phyloP scores from a whole-genome alignment of 2,329 filamentous ascomycete species.

The Diaporthe caulivora region DNA sequence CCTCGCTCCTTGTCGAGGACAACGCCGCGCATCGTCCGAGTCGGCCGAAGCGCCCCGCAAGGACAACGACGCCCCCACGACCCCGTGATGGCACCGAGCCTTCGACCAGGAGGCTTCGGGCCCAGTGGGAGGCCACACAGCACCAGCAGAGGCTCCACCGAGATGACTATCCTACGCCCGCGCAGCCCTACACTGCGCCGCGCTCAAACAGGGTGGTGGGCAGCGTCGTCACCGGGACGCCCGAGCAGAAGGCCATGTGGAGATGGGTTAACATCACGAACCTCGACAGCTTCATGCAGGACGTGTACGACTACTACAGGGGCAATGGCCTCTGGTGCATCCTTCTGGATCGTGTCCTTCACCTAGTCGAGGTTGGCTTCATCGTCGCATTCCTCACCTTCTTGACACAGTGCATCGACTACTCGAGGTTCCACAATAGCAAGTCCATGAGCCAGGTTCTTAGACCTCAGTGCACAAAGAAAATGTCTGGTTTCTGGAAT shows the following conservation, averaged over 20 bases:
- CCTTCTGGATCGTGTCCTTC: constrained; percentile 76
- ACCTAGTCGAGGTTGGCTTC: constrained; percentile 84
- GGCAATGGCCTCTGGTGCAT: constrained; percentile 90
- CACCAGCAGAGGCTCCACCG: constrained; percentile 64
- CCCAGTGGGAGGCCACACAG: constrained; percentile 68
- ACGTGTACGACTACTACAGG: constrained; percentile 88
- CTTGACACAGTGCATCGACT: constrained; percentile 88
- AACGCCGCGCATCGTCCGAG: constrained; percentile 49
- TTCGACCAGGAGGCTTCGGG: constrained; percentile 57
- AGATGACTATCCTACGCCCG: constrained; percentile 48
- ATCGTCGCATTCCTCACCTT: constrained; percentile 87
- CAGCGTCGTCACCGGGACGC: constrained; percentile 49
- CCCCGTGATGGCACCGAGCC: constrained; percentile 53
- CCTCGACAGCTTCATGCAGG: constrained; percentile 86
- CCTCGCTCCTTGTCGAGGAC: constrained; percentile 71
- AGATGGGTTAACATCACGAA: constrained; percentile 93
- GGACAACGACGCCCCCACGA: constrained; percentile 42
- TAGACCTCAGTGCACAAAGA: constrained; percentile 79
- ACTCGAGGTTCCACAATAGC: constrained; percentile 78
- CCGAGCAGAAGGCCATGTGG: constrained; percentile 86
- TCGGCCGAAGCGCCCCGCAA: constrained; percentile 41
- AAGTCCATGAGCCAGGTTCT: constrained; percentile 65
- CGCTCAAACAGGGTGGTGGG: constrained; percentile 47
- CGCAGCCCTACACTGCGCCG: constrained; percentile 42
- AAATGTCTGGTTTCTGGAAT: constrained; percentile 82